Percentiles rank a stretch among this genome's conserved stretches.
Conservation (phyloP, 805 yeast genomes). For the Candida corydali region DNA sequence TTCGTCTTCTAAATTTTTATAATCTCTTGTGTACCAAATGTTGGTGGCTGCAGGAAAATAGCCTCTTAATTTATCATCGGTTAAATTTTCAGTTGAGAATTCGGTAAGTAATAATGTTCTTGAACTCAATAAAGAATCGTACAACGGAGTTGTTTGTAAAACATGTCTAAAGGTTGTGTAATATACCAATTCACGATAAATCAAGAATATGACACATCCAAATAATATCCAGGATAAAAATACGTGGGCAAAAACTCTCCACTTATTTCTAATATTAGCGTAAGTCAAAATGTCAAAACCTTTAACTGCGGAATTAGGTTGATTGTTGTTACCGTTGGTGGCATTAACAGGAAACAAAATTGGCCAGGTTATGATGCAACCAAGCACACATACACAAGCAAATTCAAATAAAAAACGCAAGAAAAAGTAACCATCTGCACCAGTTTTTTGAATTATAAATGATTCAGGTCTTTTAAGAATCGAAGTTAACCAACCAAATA, state of each 20-base stretch:
- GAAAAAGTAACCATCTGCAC: conserved; percentile 75
- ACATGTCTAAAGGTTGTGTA: conserved; percentile 72
- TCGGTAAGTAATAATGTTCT: conserved; percentile 73
- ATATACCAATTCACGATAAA: conserved; percentile 71
- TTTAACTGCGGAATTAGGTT: conserved; percentile 10
- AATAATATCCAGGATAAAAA: conserved; percentile 73
- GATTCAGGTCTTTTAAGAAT: conserved; percentile 54
- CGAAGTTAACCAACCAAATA: conserved; percentile 52
- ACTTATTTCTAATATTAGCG: conserved; percentile 58
- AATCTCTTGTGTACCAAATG: conserved; percentile 63
- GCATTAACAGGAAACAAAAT: conserved; percentile 72
- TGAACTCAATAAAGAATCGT: conserved; percentile 64
- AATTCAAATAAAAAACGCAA: conserved; percentile 60
- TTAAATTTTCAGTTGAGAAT: conserved; percentile 45
- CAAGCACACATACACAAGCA: conserved; percentile 46
- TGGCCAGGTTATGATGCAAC: conserved; percentile 59
- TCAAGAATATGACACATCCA: conserved; percentile 59
- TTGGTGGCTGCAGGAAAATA: conserved; percentile 61
- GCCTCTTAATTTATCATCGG: conserved; percentile 48
- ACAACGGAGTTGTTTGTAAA: conserved; percentile 66
- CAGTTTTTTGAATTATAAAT: conserved; percentile 63
- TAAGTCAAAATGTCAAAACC: conserved; percentile 68
- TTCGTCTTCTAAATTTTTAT: conserved; percentile 49
- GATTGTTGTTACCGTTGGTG: conserved; percentile 51
- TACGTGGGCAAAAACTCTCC: conserved; percentile 69